A percentile compares a stretch with the other conserved stretches of the same genome.
Evolutionary conservation across 148 eudicot genomes (phyloP).

Genomic region (Pharnaceum exiguum): DNA sequence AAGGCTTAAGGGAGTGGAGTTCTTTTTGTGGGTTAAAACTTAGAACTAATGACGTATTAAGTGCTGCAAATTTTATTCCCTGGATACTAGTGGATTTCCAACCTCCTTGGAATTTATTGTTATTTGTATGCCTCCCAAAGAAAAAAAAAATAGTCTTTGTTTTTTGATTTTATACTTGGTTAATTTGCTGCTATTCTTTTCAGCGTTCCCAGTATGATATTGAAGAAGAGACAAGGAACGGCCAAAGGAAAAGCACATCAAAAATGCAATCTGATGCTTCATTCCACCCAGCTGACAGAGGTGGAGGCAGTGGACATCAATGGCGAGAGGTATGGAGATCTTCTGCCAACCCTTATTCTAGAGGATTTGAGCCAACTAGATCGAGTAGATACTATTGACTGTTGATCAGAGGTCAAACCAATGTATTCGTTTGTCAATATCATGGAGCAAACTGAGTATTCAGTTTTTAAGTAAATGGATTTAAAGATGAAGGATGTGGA

Average conservation of each 20-base stretch:
- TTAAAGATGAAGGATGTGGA: too few species aligned
- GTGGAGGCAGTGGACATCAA: conserved; percentile 42
- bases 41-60: too few species aligned
- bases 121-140: too few species aligned
- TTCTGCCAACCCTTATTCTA: conserved; percentile 42
- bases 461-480: too few species aligned
- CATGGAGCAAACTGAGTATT: background rate
- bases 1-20: too few species aligned
- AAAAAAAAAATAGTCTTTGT: too few species aligned
- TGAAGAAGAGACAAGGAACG: conserved; percentile 65
- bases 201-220: conserved; percentile 72
- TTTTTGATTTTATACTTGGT: background rate
- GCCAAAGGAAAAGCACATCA: conserved; percentile 41
- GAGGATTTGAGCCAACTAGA: conserved; percentile 47
- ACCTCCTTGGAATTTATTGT: too few species aligned
- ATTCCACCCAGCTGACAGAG: conserved; percentile 39
- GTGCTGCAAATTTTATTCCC: too few species aligned
- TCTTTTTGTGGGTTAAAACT: too few species aligned
- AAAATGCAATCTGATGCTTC: conserved; percentile 44
- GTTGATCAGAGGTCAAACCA: background rate
- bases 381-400: conserved; percentile 33
- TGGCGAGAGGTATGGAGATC: conserved; percentile 61
- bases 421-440: background rate
- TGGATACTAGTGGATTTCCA: too few species aligned
- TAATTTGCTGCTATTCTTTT: conserved; percentile 7